Evolutionary conservation across 495 filamentous ascomycete species (phyloP).

Genomic region (Articulospora tetracladia): DNA sequence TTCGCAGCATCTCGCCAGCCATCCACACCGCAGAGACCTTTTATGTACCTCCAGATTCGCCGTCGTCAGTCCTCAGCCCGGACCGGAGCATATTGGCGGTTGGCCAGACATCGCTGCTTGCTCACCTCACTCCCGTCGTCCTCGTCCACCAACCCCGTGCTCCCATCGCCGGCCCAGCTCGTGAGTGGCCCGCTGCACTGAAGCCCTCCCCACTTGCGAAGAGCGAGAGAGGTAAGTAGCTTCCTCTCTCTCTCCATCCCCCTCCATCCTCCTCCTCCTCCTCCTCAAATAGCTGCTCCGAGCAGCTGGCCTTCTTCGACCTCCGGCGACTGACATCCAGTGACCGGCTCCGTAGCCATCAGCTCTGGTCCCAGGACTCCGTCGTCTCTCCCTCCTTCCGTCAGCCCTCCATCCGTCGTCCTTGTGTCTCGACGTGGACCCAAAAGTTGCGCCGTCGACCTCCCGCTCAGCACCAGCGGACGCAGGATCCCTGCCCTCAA

Average conservation of each 20-base stretch:
- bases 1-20: conserved; percentile 15
- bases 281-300: background rate
- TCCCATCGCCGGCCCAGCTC: conserved; percentile 1
- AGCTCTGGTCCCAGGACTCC: background rate
- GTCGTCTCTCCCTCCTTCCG: background rate
- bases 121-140: conserved; percentile 15
- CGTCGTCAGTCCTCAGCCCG: conserved; percentile 14
- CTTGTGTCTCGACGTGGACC: background rate
- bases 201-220: conserved; percentile 20
- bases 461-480: conserved; percentile 1
- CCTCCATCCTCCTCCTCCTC: background rate
- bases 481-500: conserved; percentile 6
- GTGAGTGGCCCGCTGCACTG: conserved; percentile 19
- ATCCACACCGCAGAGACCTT: conserved; percentile 8
- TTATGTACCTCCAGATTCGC: background rate
- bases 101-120: conserved; percentile 3
- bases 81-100: conserved; percentile 3
- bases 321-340: conserved; percentile 17
- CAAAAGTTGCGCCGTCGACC: conserved; percentile 1
- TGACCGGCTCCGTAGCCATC: conserved; percentile 22
- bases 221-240: too few species aligned
- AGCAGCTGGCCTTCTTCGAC: background rate
- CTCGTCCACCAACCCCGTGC: conserved; percentile 16
- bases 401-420: background rate
- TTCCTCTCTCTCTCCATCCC: conserved; percentile 1